Percentiles rank a stretch among this genome's conserved stretches.
Conservation (phyloP, 2,329 filamentous ascomycete genomes). For the Teratosphaeria viscida region DNA sequence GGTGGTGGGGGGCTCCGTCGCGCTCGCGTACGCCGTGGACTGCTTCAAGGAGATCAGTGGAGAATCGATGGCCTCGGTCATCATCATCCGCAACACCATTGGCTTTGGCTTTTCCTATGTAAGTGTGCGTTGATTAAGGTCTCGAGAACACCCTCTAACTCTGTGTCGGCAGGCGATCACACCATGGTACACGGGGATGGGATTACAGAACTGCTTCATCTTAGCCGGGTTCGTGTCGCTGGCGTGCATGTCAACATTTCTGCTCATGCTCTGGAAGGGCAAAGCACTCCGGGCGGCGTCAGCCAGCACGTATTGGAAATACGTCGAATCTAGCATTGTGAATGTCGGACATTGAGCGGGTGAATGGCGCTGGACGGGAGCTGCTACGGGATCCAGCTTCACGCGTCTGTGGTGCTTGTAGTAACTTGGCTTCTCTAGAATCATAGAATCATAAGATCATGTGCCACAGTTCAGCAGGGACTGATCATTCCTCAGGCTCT, state of each 20-base stretch:
- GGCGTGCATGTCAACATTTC: slow-evolving; percentile 11
- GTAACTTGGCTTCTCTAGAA: too few relatives aligned
- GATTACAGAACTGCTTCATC: neutral
- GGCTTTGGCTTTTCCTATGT: slow-evolving; percentile 24
- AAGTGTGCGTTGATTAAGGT: neutral
- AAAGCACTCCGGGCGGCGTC: slow-evolving; percentile 9
- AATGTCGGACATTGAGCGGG: neutral
- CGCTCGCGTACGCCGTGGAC: slow-evolving; percentile 36
- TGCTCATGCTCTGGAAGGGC: slow-evolving; percentile 13
- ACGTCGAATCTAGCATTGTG: neutral
- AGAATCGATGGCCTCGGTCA: slow-evolving; percentile 35
- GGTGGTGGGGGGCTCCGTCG: slow-evolving; percentile 10
- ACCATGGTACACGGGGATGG: neutral
- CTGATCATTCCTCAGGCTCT: too few relatives aligned
- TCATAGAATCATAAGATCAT: too few relatives aligned
- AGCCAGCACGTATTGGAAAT: slow-evolving; percentile 9
- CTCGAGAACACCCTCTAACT: neutral
- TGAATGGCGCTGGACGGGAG: neutral
- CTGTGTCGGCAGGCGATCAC: slow-evolving; percentile 18
- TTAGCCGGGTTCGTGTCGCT: slow-evolving; percentile 1
- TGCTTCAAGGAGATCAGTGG: slow-evolving; percentile 35
- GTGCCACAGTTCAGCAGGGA: too few relatives aligned
- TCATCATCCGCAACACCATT: slow-evolving; percentile 39
- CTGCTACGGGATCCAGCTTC: too few relatives aligned
- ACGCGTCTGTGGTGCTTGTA: too few relatives aligned